Evolutionary conservation across 352 stramenopile genomes (phyloP), one percentile per base, ranked within the genome.

Genomic region (Peronospora destructor): DNA sequence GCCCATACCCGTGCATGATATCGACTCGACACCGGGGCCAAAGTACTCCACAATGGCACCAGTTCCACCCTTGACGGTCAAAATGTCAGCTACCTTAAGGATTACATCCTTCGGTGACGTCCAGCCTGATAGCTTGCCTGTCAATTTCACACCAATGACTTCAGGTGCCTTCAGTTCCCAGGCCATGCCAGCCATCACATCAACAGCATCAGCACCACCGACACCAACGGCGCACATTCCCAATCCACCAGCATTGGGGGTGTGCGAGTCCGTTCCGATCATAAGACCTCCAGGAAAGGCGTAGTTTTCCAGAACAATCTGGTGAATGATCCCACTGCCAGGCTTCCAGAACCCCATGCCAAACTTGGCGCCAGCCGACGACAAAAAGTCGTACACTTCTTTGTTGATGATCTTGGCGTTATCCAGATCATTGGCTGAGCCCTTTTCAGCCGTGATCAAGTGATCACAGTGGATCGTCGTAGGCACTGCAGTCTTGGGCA

Each of bases 301-400:
- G 57, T 97, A 97, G 84, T 97, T 97, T 67, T 97, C 89, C 9
- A 97, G 66, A 40, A 97, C 85, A 44, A 97, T 96, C 82, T 97
- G 87, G 68, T 97, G 88, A 49, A 97, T 97, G 53, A 97, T 97
- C 58, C 88, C 88, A 42, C 80, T 93, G 56, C 88, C 88, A 35
- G 88, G 88, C 71, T 95, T 95, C 88, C 88, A 97, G 71, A 97
- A 97, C 29, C 88, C 88, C 63, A 97, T 96, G 71, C 87, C 87
- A 56, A 95, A 97, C 71, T 97, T 97, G 60, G 87, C 87, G 49
- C 84, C 86, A 37, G 87, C 82, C 46, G 85, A 95, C 55, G 85
- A 85, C 35, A 97, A 60, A 56, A 97, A 97, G 68, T 96, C 85
- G 72, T 96, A 97, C 28, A 97, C 87, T 55, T 95, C 86, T 66